Evolutionary conservation across 331 rosid genomes (phyloP).

Genomic region (Stylosanthes scabra): DNA sequence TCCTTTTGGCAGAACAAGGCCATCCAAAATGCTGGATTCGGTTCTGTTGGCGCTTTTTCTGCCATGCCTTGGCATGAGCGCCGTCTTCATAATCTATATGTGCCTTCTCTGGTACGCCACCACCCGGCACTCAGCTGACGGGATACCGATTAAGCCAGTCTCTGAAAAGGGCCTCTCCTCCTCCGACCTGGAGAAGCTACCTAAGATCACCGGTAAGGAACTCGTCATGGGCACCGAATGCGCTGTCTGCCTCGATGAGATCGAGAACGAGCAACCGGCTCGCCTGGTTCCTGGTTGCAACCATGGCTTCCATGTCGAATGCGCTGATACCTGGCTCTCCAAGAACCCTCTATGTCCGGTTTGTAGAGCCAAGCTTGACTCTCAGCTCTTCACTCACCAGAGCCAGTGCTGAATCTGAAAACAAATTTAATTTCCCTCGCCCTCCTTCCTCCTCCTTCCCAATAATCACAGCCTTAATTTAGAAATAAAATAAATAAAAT

Average conservation of each 20-base stretch:
- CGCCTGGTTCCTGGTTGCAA: constrained; percentile 77
- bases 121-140: neutral
- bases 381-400: constrained; percentile 44
- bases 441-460: neutral
- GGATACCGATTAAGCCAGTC: constrained; percentile 49
- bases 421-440: neutral
- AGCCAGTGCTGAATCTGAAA: constrained; percentile 47
- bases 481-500: neutral
- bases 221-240: constrained; percentile 59
- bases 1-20: neutral
- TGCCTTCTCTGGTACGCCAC: constrained; percentile 70
- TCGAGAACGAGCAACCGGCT: constrained; percentile 65
- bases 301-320: constrained; percentile 70
- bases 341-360: constrained; percentile 64
- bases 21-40: constrained; percentile 47
- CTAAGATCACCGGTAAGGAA: constrained; percentile 62
- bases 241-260: constrained; percentile 78
- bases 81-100: constrained; percentile 53
- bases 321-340: constrained; percentile 85
- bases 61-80: constrained; percentile 61
- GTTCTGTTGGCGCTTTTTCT: constrained; percentile 63
- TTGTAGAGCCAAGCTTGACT: constrained; percentile 63
- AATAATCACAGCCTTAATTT: neutral
- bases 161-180: constrained; percentile 50
- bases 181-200: constrained; percentile 62